Evolutionary conservation across 345 rosid species (phyloP), one percentile per base, ranked within the genome.

Genomic region (Triadica sebifera): DNA sequence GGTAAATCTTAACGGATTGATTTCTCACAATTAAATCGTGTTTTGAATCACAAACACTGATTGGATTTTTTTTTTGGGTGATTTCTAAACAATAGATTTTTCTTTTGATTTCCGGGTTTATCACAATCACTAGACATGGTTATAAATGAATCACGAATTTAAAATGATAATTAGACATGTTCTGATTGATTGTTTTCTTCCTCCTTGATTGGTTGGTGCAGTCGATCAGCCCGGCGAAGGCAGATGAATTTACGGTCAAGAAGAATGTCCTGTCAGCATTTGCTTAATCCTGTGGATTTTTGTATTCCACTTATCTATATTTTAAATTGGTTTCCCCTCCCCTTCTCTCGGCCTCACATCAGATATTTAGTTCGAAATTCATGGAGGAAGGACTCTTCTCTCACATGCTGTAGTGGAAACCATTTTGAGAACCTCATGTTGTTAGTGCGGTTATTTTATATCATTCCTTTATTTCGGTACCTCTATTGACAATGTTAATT

Each of bases 201-300:
- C 56, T 55, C n/a, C 68, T 2, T 47, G 71, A 19, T 22, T 70
- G 4, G 1, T 49, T 68, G 67, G 51, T 80, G 88, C 92, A 91
- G 99, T 84, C 99, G 3, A 87, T 96, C 76, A 93, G 95, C 84
- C 83, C 93, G 25, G 85, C 82, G 29, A 94, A 94, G 84, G 93
- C 89, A 17, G 98, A 92, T 53, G 97, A 92, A 67, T 89, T 92
- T 75, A 87, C 90, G 43, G 70, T 92, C 74, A 94, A 92, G 93
- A 92, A 82, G 83, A 94, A 91, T 67, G 86, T 94, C 77, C 83
- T 94, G 17, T 74, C 84, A 13, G 25, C 84, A 38, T 84, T 80
- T 69, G 85, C 84, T 39, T 84, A 71, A 85, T 74, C 50, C 38
- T 24, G 15, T 43, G 75, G 64, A 8, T 77, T 53, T 16, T 37